Percentiles rank a stretch among this genome's conserved stretches.
Conservation (phyloP, 2,329 filamentous ascomycete species). For the Aspergillus alliaceus region DNA sequence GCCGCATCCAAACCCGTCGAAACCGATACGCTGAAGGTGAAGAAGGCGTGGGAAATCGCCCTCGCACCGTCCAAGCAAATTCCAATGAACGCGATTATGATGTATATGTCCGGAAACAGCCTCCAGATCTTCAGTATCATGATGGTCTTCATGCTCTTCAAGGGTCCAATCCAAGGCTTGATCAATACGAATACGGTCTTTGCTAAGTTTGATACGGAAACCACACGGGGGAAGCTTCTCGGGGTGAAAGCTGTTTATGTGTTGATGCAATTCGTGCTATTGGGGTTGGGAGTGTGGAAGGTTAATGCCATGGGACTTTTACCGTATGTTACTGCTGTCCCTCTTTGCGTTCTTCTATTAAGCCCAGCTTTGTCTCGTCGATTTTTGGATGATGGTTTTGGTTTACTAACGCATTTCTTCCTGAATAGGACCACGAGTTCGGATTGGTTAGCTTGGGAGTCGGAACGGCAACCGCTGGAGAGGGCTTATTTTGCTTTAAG, state of each 20-base stretch:
- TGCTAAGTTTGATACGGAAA: slow-evolving; percentile 81
- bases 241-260: slow-evolving; percentile 87
- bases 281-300: slow-evolving; percentile 92
- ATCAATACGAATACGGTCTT: slow-evolving; percentile 85
- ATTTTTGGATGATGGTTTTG: no score
- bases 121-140: slow-evolving; percentile 99
- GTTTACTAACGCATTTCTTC: slow-evolving; percentile 2
- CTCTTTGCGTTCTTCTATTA: neutral
- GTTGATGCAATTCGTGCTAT: slow-evolving; percentile 77
- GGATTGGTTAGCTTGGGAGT: slow-evolving; percentile 97
- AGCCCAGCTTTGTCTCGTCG: no score
- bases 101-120: slow-evolving; percentile 99
- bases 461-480: slow-evolving; percentile 68
- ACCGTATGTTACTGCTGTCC: slow-evolving; percentile 62
- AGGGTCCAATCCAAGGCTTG: slow-evolving; percentile 85
- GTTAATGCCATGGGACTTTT: slow-evolving; percentile 94
- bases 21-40: slow-evolving; percentile 93
- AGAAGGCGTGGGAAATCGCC: slow-evolving; percentile 98
- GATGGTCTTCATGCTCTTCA: slow-evolving; percentile 99
- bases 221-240: slow-evolving; percentile 70
- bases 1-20: slow-evolving; percentile 60
- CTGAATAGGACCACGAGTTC: slow-evolving; percentile 82
- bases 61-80: slow-evolving; percentile 89
- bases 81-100: slow-evolving; percentile 98
- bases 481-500: slow-evolving; percentile 61